Percentiles rank a stretch among this genome's conserved stretches.
Evolutionary conservation across 495 filamentous ascomycete species (phyloP).

Genomic region (Annulohypoxylon nitens): DNA sequence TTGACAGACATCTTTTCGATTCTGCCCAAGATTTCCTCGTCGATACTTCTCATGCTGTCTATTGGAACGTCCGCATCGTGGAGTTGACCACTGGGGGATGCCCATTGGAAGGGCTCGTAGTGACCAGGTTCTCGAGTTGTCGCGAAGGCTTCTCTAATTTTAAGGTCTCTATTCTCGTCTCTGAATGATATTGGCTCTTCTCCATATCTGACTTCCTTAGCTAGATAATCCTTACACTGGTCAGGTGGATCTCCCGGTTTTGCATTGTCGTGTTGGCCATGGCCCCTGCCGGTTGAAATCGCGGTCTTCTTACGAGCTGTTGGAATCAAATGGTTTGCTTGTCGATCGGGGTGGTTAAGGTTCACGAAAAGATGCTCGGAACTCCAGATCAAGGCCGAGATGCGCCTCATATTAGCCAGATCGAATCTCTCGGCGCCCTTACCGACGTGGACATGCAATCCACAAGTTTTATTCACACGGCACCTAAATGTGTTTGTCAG

Average conservation of each 20-base stretch:
- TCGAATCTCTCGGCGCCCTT: conserved; percentile 41
- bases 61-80: neutral
- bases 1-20: neutral
- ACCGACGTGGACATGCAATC: conserved; percentile 59
- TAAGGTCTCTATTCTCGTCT: neutral
- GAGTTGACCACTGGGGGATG: neutral
- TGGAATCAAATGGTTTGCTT: neutral
- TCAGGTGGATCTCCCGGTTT: neutral
- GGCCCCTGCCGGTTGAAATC: neutral
- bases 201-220: conserved; percentile 18
- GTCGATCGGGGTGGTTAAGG: conserved; percentile 45
- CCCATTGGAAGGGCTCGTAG: conserved; percentile 21
- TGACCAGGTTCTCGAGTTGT: neutral
- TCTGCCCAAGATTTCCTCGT: neutral
- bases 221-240: conserved; percentile 6
- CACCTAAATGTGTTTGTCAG: conserved; percentile 39
- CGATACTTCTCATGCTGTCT: neutral
- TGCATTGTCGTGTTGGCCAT: neutral
- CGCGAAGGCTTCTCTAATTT: conserved; percentile 6
- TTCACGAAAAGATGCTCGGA: conserved; percentile 51
- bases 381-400: conserved; percentile 51
- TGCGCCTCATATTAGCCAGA: conserved; percentile 43
- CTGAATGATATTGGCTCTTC: conserved; percentile 28
- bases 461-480: conserved; percentile 47
- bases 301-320: conserved; percentile 4